Evolutionary conservation across 306 rosid genomes (phyloP), one percentile per base, ranked within the genome.

Genomic region (Pyrus betulifolia): DNA sequence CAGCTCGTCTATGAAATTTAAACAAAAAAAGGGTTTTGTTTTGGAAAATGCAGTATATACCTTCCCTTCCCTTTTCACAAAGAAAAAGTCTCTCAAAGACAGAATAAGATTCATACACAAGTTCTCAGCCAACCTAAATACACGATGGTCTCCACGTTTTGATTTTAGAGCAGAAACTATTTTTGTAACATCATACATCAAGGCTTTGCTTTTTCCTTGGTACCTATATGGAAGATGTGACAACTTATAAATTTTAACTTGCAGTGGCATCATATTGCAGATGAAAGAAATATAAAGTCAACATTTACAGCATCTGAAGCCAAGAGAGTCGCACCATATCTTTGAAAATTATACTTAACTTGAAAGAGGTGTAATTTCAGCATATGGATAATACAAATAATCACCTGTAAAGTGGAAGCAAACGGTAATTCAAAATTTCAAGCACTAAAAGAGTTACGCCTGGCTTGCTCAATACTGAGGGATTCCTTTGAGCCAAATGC

Each of bases 131-230:
- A 95, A 87, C 87, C 99, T 92, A 80, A 95, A 92, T 81, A 85
- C 88, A 82, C 99, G 93, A 79, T 95, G 97, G 74, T 92, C 99
- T 79, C 97, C 99, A 23, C 96, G 93, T 83, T 92, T 95, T 31
- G 82, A 92, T 85, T 86, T 92, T 35, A 92, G 81, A 66, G 93
- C 94, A 76, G 97, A 90, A 72, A 95, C 84, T 59, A 95, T 95
- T 90, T 95, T 95, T 21, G 97, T 95, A 70, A 95, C 96, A 82
- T 95, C 99, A 74, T 92, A 95, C 99, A 95, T 95, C 86, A 95
- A 87, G 84, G 92, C 86, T 85, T 92, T 95, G 87, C 89, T 86
- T 87, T 95, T 95, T 19, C 97, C 97, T 84, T 92, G 90, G 84
- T 95, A 95, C 90, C 99, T 95, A 70, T 62, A 86, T 76, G 73